Evolutionary conservation across 2,329 filamentous ascomycete genomes (phyloP).

Genomic region (Penicillium sp.): DNA sequence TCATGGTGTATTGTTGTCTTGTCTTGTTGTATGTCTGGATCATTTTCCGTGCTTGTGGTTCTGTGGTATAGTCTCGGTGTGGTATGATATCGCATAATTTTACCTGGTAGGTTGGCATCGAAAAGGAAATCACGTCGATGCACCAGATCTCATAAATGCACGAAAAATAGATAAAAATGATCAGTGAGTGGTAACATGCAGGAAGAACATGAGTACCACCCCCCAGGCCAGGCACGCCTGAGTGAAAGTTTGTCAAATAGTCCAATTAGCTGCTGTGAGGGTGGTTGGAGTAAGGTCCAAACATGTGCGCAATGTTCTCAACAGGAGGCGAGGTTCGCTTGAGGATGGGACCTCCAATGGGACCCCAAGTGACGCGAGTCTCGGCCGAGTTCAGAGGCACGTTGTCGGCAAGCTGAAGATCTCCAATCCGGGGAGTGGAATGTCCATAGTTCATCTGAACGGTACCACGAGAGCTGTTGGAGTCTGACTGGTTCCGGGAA

Average conservation of each 20-base stretch:
- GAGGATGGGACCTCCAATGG: conserved; percentile 4
- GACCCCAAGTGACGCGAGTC: neutral
- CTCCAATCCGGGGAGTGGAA: neutral
- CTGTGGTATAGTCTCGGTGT: neutral
- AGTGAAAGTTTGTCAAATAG: neutral
- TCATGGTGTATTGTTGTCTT: neutral
- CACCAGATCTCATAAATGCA: neutral
- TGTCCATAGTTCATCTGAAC: neutral
- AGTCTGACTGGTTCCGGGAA: neutral
- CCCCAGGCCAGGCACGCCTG: neutral
- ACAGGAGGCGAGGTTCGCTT: neutral
- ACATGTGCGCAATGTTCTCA: neutral
- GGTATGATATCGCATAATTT: neutral
- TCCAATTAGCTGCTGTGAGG: neutral
- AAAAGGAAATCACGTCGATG: neutral
- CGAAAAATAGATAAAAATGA: neutral
- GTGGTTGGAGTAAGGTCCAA: neutral
- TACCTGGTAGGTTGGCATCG: neutral
- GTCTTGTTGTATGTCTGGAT: neutral
- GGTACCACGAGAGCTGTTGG: neutral
- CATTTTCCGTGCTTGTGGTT: neutral
- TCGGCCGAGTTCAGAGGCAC: neutral
- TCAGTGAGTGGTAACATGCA: neutral
- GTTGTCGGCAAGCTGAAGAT: neutral
- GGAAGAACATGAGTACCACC: neutral